These are phyloP conservation scores for Fusarium penzigii DNA, from an alignment of 2,329 filamentous ascomycete genomes.

Conservation along the genomic window DNA sequence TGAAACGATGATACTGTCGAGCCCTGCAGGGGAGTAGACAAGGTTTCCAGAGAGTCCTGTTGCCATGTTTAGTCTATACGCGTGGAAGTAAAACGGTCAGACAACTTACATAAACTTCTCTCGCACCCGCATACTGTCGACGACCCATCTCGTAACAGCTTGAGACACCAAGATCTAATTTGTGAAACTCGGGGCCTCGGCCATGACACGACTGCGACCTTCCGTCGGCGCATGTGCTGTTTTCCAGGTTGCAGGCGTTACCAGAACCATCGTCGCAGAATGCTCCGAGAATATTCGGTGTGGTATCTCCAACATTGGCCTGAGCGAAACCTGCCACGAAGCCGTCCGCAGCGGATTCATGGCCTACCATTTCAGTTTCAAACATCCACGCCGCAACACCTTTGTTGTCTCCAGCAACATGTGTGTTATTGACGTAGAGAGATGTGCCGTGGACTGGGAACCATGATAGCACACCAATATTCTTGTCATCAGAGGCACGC, in stretches of 20 bases:
- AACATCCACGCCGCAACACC: slow-evolving; percentile 86
- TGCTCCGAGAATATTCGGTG: slow-evolving; percentile 82
- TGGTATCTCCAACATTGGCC: slow-evolving; percentile 87
- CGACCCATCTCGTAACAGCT: slow-evolving; percentile 71
- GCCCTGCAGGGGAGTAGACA: neutral
- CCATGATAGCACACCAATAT: slow-evolving; percentile 83
- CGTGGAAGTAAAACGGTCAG: neutral
- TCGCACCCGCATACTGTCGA: slow-evolving; percentile 38
- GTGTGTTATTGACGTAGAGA: slow-evolving; percentile 86
- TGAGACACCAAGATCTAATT: slow-evolving; percentile 72
- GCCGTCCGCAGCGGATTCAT: slow-evolving; percentile 56
- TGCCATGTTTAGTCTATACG: slow-evolving; percentile 52
- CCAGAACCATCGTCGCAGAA: slow-evolving; percentile 86
- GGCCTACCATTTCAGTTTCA: slow-evolving; percentile 64
- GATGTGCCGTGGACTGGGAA: slow-evolving; percentile 92
- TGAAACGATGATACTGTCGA: slow-evolving; percentile 55
- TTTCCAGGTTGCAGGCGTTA: slow-evolving; percentile 70
- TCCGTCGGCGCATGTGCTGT: slow-evolving; percentile 79
- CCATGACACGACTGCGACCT: slow-evolving; percentile 69
- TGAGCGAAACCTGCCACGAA: slow-evolving; percentile 95
- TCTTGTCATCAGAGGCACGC: slow-evolving; percentile 71
- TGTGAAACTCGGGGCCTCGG: slow-evolving; percentile 67
- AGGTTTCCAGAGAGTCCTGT: slow-evolving; percentile 43
- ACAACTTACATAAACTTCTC: neutral
- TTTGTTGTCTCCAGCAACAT: slow-evolving; percentile 94